phyloP scores from a whole-genome alignment of 2,329 filamentous ascomycete genomes.

The Penicillium sp. region DNA sequence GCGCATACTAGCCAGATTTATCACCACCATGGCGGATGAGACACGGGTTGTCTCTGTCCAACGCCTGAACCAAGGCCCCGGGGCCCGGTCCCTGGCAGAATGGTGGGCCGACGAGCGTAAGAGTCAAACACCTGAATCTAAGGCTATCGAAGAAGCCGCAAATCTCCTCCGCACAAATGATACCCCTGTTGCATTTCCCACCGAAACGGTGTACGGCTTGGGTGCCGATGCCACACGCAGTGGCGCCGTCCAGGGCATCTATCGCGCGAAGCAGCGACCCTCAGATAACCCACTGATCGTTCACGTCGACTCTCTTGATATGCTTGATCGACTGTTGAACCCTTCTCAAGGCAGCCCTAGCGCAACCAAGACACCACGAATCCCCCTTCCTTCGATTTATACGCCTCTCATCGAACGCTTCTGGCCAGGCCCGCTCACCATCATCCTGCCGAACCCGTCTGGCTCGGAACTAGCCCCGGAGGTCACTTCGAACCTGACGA shows the following conservation, averaged over 20 bases:
- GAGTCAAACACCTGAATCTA: slow-evolving; percentile 46
- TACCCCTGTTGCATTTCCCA: slow-evolving; percentile 89
- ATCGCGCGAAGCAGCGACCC: slow-evolving; percentile 83
- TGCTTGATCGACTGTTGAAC: slow-evolving; percentile 66
- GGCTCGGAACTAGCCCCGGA: slow-evolving; percentile 76
- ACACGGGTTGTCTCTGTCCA: slow-evolving; percentile 41
- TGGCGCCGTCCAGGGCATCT: slow-evolving; percentile 85
- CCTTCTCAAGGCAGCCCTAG: slow-evolving; percentile 25
- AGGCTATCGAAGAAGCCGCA: slow-evolving; percentile 65
- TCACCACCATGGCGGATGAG: slow-evolving; percentile 25
- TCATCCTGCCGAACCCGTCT: slow-evolving; percentile 77
- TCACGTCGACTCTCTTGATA: slow-evolving; percentile 78
- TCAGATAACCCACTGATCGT: slow-evolving; percentile 95
- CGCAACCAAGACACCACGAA: slow-evolving; percentile 31
- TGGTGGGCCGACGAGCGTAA: slow-evolving; percentile 41
- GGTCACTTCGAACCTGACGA: slow-evolving; percentile 80
- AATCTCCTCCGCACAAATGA: slow-evolving; percentile 64
- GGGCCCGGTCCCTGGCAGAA: slow-evolving; percentile 34
- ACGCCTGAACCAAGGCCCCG: slow-evolving; percentile 37
- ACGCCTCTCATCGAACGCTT: slow-evolving; percentile 74
- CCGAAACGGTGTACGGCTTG: slow-evolving; percentile 95
- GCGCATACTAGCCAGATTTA: slow-evolving; percentile 28
- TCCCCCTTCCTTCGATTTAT: slow-evolving; percentile 71
- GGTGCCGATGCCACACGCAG: slow-evolving; percentile 93
- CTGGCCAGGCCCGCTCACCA: slow-evolving; percentile 94